A percentile compares a stretch with the other conserved stretches of the same genome.
Evolutionary conservation across 345 rosid species (phyloP).

Genomic region (Salix arbutifolia): DNA sequence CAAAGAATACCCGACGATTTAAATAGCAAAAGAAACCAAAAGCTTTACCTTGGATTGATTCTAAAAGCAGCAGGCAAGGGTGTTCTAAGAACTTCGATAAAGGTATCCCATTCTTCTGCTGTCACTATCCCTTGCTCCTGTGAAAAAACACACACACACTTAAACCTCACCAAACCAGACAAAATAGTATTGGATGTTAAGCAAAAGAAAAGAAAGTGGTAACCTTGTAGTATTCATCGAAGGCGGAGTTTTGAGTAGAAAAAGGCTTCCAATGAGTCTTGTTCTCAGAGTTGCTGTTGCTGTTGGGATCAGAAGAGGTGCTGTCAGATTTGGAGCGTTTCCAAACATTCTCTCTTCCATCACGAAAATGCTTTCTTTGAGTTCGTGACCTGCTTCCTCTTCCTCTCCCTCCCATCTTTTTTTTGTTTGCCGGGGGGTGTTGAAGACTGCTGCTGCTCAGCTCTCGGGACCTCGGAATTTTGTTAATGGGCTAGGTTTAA

Average conservation of each 20-base stretch:
- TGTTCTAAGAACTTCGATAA: slow-evolving; percentile 63
- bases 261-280: slow-evolving; percentile 52
- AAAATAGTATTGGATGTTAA: background rate
- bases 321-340: slow-evolving; percentile 55
- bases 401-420: slow-evolving; percentile 50
- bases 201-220: background rate
- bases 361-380: slow-evolving; percentile 53
- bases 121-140: slow-evolving; percentile 82
- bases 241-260: slow-evolving; percentile 56
- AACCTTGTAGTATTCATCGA: slow-evolving; percentile 90
- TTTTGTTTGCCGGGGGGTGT: too few species aligned
- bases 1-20: background rate
- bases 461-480: background rate
- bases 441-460: background rate
- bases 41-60: slow-evolving; percentile 66
- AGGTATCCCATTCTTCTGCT: slow-evolving; percentile 74
- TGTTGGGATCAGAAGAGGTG: slow-evolving; percentile 26
- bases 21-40: background rate
- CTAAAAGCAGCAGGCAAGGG: slow-evolving; percentile 97
- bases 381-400: slow-evolving; percentile 58
- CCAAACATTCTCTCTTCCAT: slow-evolving; percentile 70
- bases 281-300: slow-evolving; percentile 14
- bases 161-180: background rate
- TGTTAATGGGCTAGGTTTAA: background rate
- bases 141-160: background rate